Base-by-base conservation (phyloP, 1,284 basidiomycete genomes). In the Ceratorhiza oryzae-sativae region DNA sequence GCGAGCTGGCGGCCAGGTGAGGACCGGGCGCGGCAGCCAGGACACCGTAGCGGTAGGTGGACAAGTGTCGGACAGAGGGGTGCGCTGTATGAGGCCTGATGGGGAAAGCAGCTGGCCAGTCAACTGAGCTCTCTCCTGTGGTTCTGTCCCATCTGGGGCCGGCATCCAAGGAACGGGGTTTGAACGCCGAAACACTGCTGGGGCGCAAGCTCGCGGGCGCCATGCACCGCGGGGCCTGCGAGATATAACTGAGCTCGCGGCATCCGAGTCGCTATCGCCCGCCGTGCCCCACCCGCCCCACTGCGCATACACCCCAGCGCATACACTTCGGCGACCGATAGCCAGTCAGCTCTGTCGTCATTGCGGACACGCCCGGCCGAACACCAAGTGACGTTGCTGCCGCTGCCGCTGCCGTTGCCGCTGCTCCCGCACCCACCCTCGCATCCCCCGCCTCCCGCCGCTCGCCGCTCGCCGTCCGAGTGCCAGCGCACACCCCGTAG, bases 81-180 rank as follows among this genome's bases (percentile, higher is more conserved):
- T 58, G 34, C 18, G 39, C 30, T 32, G 55, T 4, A 32, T 36
- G 55, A 27, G 15, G 55, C 10, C 39, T 58, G 56, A 58, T 58
- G 56, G 34, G 56, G 56, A 41, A 58, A 39, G 12, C 56, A n/a
- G 30, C 1, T 3, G 36, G 9, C 15, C 20, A 18, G 32, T 58
- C 56, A 58, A 58, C 56, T 58, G 56, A 58, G 56, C 56, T 23
- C 15, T 10, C n/a, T 20, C 18, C 56, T 23, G 25, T 3, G 34
- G 27, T 58, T 58, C 56, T 58, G 15, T 39, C 34, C 39, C 27
- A 41, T 39, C 39, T 36, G 34, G 34, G 56, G 25, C 56, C 56
- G 56, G 56, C 20, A n/a, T 39, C 34, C 56, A 58, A 58, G 5
- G 34, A 58, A 58, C 34, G 56, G 36, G 56, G 39, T 36, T 58